phyloP scores from a whole-genome alignment of 2,329 filamentous ascomycete genomes.

The Talaromyces sp. region DNA sequence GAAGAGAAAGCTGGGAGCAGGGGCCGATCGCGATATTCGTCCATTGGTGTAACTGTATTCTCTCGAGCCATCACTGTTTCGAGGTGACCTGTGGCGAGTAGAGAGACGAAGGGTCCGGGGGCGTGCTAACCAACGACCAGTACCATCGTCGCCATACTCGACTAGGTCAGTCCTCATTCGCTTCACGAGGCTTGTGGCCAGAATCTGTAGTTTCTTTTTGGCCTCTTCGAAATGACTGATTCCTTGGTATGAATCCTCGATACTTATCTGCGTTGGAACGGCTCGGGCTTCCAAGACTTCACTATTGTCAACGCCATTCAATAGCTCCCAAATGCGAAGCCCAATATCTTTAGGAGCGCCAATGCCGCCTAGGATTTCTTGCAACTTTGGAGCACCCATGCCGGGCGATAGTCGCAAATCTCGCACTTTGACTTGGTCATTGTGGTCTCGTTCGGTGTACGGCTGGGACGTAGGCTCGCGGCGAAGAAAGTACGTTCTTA shows the following conservation, averaged over 20 bases:
- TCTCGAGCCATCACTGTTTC: conserved; percentile 50
- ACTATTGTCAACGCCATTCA: conserved; percentile 73
- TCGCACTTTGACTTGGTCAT: conserved; percentile 57
- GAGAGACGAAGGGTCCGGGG: conserved; percentile 78
- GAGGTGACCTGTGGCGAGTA: conserved; percentile 58
- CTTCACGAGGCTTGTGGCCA: conserved; percentile 65
- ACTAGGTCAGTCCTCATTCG: conserved; percentile 75
- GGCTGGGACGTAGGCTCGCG: conserved; percentile 30
- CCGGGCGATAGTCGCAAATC: conserved; percentile 58
- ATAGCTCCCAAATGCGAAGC: conserved; percentile 64
- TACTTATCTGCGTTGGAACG: conserved; percentile 82
- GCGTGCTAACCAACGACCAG: conserved; percentile 64
- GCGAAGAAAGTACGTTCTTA: conserved; percentile 57
- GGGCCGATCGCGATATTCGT: conserved; percentile 69
- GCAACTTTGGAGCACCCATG: conserved; percentile 61
- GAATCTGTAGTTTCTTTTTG: conserved; percentile 59
- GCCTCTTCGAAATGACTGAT: conserved; percentile 62
- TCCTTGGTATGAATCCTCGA: conserved; percentile 83
- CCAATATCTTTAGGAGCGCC: conserved; percentile 69
- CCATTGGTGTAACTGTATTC: conserved; percentile 51
- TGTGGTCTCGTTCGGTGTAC: conserved; percentile 29
- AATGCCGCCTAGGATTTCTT: conserved; percentile 63
- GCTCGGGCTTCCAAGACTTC: conserved; percentile 67
- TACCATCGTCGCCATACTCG: conserved; percentile 41
- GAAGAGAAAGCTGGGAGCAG: conserved; percentile 71